Evolutionary conservation across 108 stramenopile species (phyloP), one percentile per base, ranked within the genome.

Genomic region (Fragilaria radians): DNA sequence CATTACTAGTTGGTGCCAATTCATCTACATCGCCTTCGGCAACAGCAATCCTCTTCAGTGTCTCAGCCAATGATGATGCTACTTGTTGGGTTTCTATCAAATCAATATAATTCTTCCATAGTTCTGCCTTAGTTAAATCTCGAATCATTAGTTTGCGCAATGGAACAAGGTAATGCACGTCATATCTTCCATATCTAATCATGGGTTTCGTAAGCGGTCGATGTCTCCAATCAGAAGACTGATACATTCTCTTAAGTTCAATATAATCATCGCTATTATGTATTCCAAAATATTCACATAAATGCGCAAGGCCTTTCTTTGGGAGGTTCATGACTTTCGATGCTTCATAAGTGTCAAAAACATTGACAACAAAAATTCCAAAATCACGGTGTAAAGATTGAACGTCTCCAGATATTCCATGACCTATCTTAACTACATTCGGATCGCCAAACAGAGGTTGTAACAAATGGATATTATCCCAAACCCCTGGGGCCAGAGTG

Each of bases 271-370:
- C 68, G 17, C 77, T 58, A 53, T 73, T 64, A 0, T 71, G 65
- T 46, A 96, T 54, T n/a, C 81, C 74, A 57, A 89, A 91, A 56
- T 82, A 62, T 27, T 63, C 60, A 61, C 87, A 90, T 2, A 93
- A 55, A 5, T 51, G 32, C 24, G 84, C 89, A 24, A 88, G 51
- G 4, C 79, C 78, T 68, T 70, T 67, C 22, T 57, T 52, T 26
- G 60, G 67, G 18, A 72, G 52, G 23, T 52, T 19, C 30, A 88
- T 54, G 0, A 72, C 55, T 32, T 49, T 68, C 1, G 91, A 86
- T 25, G 92, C 92, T 52, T 88, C 85, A 42, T 78, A 83, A 1
- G 97, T 98, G 70, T 98, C 97, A 70, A 96, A 96, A 32, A 75
- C 82, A 78, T 96, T 96, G 5, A 96, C 79, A 18, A 96, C 74